Evolutionary conservation across 2,329 filamentous ascomycete genomes (phyloP).

Genomic region (Alternaria postmessia): DNA sequence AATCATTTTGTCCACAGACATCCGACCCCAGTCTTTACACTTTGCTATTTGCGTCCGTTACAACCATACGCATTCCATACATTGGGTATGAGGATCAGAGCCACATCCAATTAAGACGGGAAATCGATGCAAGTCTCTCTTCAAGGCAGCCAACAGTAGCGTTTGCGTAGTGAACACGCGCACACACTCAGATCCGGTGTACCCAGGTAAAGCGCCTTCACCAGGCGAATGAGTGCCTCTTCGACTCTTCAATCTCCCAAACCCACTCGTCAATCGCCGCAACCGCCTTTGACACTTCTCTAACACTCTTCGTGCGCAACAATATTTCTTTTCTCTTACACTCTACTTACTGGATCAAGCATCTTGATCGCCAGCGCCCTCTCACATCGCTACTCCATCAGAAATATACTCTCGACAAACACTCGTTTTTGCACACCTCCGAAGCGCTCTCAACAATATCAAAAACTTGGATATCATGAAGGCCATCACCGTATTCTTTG

Average conservation of each 20-base stretch:
- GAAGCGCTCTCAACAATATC: background rate
- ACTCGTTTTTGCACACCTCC: background rate
- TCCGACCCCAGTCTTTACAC: background rate
- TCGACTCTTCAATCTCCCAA: background rate
- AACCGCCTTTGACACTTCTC: background rate
- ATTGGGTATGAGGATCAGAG: no score
- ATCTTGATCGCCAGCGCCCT: background rate
- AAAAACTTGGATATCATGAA: background rate
- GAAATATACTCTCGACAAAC: background rate
- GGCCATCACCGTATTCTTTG: background rate
- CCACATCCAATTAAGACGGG: background rate
- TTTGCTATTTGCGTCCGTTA: background rate
- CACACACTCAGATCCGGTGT: background rate
- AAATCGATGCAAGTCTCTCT: background rate
- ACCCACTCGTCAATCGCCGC: background rate
- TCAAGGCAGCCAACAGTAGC: background rate
- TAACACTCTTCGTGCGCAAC: background rate
- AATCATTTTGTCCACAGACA: no score
- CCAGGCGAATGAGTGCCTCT: background rate
- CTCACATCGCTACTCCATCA: background rate
- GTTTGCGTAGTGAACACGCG: background rate
- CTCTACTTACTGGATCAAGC: background rate
- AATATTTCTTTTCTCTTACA: background rate
- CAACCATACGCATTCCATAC: background rate
- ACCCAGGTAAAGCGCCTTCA: background rate